Evolutionary conservation across 306 rosid genomes (phyloP).

Genomic region (Astragalus glycyphyllos): DNA sequence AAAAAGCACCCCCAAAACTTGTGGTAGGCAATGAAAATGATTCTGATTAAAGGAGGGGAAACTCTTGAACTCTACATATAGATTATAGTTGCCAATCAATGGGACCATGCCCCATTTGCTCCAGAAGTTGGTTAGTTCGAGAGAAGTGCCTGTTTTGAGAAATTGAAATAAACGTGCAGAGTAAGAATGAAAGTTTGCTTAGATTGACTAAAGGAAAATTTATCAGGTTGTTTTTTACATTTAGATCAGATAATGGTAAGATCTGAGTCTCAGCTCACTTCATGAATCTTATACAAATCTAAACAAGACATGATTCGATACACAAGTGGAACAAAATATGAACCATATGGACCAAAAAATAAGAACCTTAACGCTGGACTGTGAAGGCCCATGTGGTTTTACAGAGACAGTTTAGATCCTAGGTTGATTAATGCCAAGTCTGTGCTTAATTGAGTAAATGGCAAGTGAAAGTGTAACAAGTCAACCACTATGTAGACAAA

Average conservation of each 20-base stretch:
- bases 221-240: background rate
- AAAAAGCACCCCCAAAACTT: constrained; percentile 31
- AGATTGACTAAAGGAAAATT: constrained; percentile 9
- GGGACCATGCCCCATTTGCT: constrained; percentile 62
- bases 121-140: constrained; percentile 76
- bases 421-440: constrained; percentile 26
- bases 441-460: constrained; percentile 3
- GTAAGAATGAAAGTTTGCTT: constrained; percentile 6
- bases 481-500: too few relatives aligned
- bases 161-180: constrained; percentile 20
- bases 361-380: background rate
- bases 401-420: background rate
- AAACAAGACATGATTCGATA: constrained; percentile 21
- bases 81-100: constrained; percentile 89
- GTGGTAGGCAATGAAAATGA: background rate
- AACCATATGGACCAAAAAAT: background rate
- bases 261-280: constrained; percentile 14
- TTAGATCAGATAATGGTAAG: background rate
- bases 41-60: background rate
- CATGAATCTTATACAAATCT: constrained; percentile 1
- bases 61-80: background rate
- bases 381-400: constrained; percentile 18
- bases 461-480: constrained; percentile 5
- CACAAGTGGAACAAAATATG: constrained; percentile 14
- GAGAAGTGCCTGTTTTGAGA: constrained; percentile 84